phyloP scores from a whole-genome alignment of 768 basidiomycete genomes.

The Lactarius sanguifluus region DNA sequence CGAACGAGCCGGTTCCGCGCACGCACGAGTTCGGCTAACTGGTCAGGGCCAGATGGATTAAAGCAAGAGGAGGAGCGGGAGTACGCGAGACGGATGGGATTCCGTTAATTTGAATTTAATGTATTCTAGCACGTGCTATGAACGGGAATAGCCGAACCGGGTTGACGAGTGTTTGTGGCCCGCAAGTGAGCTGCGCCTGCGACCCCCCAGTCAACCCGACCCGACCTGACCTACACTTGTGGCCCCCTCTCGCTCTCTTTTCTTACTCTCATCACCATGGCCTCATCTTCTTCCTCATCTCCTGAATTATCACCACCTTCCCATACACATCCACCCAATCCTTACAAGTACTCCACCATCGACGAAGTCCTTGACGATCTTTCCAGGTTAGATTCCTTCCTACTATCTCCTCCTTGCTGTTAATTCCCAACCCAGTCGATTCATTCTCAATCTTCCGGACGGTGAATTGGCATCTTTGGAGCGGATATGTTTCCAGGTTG shows the following conservation, averaged over 20 bases:
- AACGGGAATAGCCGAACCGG: conserved; percentile 25
- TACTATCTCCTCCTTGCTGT: conserved; percentile 26
- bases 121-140: conserved; percentile 17
- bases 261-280: conserved; percentile 46
- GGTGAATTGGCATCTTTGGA: conserved; percentile 90
- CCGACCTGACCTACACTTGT: conserved; percentile 30
- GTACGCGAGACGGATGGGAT: conserved; percentile 92
- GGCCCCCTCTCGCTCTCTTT: conserved; percentile 33
- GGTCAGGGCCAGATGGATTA: conserved; percentile 88
- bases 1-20: conserved; percentile 81
- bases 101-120: conserved; percentile 38
- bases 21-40: conserved; percentile 92
- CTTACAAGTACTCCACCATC: conserved; percentile 59
- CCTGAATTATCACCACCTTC: conserved; percentile 60
- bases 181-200: conserved; percentile 10
- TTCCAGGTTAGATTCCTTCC: conserved; percentile 60
- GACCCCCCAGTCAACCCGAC: conserved; percentile 27
- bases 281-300: conserved; percentile 76
- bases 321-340: conserved; percentile 49
- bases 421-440: conserved; percentile 57
- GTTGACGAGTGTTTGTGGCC: conserved; percentile 25
- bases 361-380: conserved; percentile 91
- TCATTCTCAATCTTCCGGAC: conserved; percentile 93
- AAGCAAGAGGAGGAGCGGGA: conserved; percentile 82
- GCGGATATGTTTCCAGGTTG: conserved; percentile 96